Conservation (phyloP, 2,329 filamentous ascomycete species). For the Aspergillus sp. region DNA sequence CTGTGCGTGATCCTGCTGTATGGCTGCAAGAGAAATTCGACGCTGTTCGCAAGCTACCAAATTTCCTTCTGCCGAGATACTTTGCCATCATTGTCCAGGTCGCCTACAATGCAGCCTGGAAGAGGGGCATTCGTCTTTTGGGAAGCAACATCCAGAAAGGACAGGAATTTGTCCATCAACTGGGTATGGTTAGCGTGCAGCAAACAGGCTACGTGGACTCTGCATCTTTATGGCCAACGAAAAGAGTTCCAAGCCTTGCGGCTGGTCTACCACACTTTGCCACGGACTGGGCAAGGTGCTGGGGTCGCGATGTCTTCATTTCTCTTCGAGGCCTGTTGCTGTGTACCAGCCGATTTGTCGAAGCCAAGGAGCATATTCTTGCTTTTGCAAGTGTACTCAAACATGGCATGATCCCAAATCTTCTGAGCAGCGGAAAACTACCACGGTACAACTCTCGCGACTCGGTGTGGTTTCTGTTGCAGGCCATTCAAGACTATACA, state of each 20-base stretch:
- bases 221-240: constrained; percentile 84
- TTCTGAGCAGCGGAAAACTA: constrained; percentile 78
- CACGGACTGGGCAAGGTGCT: constrained; percentile 90
- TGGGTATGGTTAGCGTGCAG: constrained; percentile 90
- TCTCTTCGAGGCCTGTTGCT: constrained; percentile 89
- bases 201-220: constrained; percentile 87
- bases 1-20: constrained; percentile 63
- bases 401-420: constrained; percentile 96
- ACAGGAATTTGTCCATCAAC: constrained; percentile 82
- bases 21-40: constrained; percentile 88
- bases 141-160: constrained; percentile 72
- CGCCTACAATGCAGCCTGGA: constrained; percentile 80
- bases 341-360: constrained; percentile 80
- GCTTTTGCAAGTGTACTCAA: constrained; percentile 96
- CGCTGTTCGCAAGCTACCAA: constrained; percentile 79
- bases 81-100: constrained; percentile 88
- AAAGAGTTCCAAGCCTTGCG: constrained; percentile 80
- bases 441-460: constrained; percentile 95
- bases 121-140: constrained; percentile 76
- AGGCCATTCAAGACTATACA: constrained; percentile 91
- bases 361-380: constrained; percentile 90
- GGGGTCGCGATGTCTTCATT: constrained; percentile 97
- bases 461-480: constrained; percentile 96
- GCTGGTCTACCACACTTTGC: constrained; percentile 94
- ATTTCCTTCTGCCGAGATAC: constrained; percentile 86